Conservation (phyloP, 257 asterid genomes). For the Ocimum tenuiflorum region DNA sequence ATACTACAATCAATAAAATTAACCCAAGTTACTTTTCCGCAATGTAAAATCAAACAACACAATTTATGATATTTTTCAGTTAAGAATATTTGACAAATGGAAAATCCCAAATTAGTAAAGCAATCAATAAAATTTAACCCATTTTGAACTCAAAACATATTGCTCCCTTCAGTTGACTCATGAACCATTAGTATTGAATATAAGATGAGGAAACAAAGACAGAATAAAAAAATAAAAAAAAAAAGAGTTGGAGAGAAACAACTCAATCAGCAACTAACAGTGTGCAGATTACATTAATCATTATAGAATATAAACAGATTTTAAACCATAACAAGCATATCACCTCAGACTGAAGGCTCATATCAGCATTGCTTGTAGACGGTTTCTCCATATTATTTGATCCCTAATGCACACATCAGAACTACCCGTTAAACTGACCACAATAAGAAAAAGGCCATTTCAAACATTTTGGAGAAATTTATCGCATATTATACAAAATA, state of each 20-base stretch:
- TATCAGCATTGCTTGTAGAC: slow-evolving; percentile 23
- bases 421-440: not conserved
- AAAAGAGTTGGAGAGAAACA: not conserved
- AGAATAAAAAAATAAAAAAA: not conserved
- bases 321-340: not conserved
- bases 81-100: too few species aligned
- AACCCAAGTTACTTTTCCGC: too few species aligned
- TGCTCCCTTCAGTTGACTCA: not conserved
- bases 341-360: slow-evolving; percentile 25
- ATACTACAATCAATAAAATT: not conserved
- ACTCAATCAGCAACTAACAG: not conserved
- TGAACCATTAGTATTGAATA: not conserved
- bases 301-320: not conserved
- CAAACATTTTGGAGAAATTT: too few species aligned
- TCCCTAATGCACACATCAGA: slow-evolving; percentile 21
- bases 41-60: too few species aligned
- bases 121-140: too few species aligned
- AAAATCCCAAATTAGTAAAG: too few species aligned
- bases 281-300: not conserved
- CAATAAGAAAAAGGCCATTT: not conserved
- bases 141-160: not conserved
- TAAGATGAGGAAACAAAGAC: not conserved
- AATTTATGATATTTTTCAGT: too few species aligned
- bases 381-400: slow-evolving; percentile 34
- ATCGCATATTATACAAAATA: too few species aligned